phyloP scores from a whole-genome alignment of 805 yeast genomes.

The Suhomyces faveliae region DNA sequence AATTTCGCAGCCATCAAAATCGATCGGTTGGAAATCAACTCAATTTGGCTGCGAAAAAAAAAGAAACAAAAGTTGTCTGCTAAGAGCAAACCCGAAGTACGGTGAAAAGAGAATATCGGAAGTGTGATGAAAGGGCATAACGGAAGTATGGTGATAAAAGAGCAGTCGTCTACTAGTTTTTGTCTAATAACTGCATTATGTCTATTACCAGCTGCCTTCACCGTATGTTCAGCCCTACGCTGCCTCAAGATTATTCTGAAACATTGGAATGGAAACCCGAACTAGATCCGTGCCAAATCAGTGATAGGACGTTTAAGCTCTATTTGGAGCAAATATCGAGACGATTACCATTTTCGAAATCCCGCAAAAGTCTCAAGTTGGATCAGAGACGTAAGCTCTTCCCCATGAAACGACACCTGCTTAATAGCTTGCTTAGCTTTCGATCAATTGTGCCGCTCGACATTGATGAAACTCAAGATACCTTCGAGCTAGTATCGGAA shows the following conservation, averaged over 20 bases:
- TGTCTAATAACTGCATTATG: not conserved
- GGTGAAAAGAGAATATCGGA: not conserved
- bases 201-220: not conserved
- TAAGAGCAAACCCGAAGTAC: not conserved
- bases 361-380: not conserved
- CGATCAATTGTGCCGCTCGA: not conserved
- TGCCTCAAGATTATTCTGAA: not conserved
- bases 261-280: not conserved
- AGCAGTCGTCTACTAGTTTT: not conserved
- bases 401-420: not conserved
- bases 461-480: not conserved
- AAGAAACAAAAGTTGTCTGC: not conserved
- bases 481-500: not conserved
- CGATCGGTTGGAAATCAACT: too few species aligned
- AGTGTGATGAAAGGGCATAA: not conserved
- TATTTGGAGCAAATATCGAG: not conserved
- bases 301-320: not conserved
- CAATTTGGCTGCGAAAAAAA: constrained; percentile 1
- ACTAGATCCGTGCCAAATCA: not conserved
- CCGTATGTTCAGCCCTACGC: not conserved
- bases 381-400: not conserved
- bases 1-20: not conserved
- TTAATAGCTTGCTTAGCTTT: not conserved
- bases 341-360: not conserved
- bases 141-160: not conserved